Evolutionary conservation across 192 early-diverging fungal species (phyloP).

Genomic region (Chytriomyces confervae): DNA sequence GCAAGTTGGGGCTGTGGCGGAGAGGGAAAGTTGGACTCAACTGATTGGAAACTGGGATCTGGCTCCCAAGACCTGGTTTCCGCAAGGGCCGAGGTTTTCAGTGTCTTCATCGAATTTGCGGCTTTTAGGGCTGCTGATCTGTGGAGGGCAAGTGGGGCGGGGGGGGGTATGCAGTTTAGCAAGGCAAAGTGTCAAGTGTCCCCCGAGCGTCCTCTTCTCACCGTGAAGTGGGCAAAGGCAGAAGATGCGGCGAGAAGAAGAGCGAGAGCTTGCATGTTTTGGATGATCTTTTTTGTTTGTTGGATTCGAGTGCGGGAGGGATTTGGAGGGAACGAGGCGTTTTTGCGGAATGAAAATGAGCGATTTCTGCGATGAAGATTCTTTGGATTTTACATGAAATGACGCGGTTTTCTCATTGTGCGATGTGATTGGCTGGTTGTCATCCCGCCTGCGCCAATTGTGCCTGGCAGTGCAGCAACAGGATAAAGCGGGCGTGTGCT

Average conservation of each 20-base stretch:
- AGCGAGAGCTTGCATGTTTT: neutral
- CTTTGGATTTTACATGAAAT: too few species aligned
- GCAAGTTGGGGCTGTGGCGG: conserved; percentile 28
- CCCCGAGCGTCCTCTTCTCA: neutral
- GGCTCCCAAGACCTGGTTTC: conserved; percentile 47
- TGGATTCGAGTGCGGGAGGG: too few species aligned
- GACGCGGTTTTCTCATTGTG: too few species aligned
- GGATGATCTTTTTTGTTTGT: too few species aligned
- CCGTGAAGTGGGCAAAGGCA: conserved; percentile 52
- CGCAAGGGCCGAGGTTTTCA: conserved; percentile 58
- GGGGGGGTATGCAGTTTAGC: neutral
- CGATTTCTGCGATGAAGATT: too few species aligned
- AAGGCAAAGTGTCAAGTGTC: neutral
- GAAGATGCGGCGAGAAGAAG: conserved; percentile 38
- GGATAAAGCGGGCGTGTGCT: too few species aligned
- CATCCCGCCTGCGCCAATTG: too few species aligned
- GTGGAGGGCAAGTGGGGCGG: neutral
- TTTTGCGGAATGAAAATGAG: too few species aligned
- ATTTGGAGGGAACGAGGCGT: too few species aligned
- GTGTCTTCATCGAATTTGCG: conserved; percentile 53
- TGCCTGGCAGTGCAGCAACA: too few species aligned
- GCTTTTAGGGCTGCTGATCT: conserved; percentile 51
- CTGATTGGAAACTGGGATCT: conserved; percentile 54
- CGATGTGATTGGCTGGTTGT: too few species aligned
- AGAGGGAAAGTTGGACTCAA: conserved; percentile 37